Conservation (phyloP, 2,329 filamentous ascomycete genomes). For the Sclerotinia trifoliorum region DNA sequence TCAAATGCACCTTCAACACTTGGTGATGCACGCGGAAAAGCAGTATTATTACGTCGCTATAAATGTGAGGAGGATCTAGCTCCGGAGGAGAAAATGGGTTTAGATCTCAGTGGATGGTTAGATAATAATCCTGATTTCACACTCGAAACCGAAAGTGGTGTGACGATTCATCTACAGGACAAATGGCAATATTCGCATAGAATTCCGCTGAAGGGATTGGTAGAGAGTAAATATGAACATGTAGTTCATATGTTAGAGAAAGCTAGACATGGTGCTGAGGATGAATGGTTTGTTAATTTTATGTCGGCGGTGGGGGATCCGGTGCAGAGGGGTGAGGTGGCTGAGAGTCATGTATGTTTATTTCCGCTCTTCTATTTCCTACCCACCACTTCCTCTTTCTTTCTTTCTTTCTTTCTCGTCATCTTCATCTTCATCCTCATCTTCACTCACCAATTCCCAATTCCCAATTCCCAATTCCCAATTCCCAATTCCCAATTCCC, state of each 20-base stretch:
- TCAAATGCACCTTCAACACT: slow-evolving; percentile 58
- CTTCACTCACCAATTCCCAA: neutral
- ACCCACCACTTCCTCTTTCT: neutral
- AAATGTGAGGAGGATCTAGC: slow-evolving; percentile 46
- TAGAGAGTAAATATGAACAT: slow-evolving; percentile 43
- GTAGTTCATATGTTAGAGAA: slow-evolving; percentile 43
- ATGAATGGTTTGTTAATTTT: slow-evolving; percentile 46
- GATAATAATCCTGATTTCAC: slow-evolving; percentile 63
- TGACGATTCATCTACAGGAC: slow-evolving; percentile 47
- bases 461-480: fast-evolving
- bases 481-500: neutral
- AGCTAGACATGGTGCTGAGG: slow-evolving; percentile 33
- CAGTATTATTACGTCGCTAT: slow-evolving; percentile 67
- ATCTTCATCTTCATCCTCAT: too few relatives aligned
- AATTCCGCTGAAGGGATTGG: slow-evolving; percentile 42
- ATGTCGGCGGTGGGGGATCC: slow-evolving; percentile 45
- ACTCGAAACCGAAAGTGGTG: slow-evolving; percentile 43
- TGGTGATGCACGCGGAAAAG: slow-evolving; percentile 62
- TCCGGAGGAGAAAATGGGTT: slow-evolving; percentile 38
- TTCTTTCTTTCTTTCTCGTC: too few relatives aligned
- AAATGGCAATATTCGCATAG: slow-evolving; percentile 47
- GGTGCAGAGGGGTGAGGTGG: slow-evolving; percentile 41
- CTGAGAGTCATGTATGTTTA: slow-evolving; percentile 41
- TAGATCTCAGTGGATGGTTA: slow-evolving; percentile 53
- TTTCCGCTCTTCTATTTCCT: neutral